A percentile compares a stretch with the other conserved stretches of the same genome.
phyloP scores from a whole-genome alignment of 352 stramenopile species.

The Albugo laibachii region DNA sequence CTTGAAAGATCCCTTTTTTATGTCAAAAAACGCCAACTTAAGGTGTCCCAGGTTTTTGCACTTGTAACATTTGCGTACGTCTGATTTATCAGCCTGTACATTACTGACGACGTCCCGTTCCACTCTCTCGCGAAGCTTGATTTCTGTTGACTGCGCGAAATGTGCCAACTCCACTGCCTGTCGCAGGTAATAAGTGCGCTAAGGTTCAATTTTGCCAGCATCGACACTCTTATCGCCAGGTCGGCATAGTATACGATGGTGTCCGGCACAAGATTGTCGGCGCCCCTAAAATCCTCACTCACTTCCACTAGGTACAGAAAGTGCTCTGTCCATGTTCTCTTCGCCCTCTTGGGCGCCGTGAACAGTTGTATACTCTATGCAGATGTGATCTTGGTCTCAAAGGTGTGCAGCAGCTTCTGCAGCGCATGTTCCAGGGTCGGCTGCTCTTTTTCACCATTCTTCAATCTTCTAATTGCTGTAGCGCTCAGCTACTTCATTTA shows the following conservation, averaged over 20 bases:
- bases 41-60: not conserved
- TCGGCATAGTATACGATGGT: no score
- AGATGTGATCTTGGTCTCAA: slow-evolving; percentile 6
- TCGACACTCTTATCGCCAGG: no score
- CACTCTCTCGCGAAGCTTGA: no score
- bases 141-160: not conserved
- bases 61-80: no score
- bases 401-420: slow-evolving; percentile 4
- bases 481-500: slow-evolving; percentile 1
- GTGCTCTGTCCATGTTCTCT: slow-evolving; percentile 6
- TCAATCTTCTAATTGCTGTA: slow-evolving; percentile 8
- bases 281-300: not conserved
- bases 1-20: no score
- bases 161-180: not conserved
- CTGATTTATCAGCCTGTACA: no score
- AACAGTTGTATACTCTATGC: slow-evolving; percentile 8
- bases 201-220: no score
- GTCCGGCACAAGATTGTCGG: no score
- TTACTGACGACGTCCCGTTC: no score
- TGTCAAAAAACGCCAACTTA: not conserved
- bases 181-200: not conserved
- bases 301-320: slow-evolving; percentile 8
- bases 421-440: slow-evolving; percentile 5
- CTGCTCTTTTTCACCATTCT: slow-evolving; percentile 1
- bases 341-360: slow-evolving; percentile 3